phyloP scores from a whole-genome alignment of 768 basidiomycete species.

The Peribolospora kevripleyi region DNA sequence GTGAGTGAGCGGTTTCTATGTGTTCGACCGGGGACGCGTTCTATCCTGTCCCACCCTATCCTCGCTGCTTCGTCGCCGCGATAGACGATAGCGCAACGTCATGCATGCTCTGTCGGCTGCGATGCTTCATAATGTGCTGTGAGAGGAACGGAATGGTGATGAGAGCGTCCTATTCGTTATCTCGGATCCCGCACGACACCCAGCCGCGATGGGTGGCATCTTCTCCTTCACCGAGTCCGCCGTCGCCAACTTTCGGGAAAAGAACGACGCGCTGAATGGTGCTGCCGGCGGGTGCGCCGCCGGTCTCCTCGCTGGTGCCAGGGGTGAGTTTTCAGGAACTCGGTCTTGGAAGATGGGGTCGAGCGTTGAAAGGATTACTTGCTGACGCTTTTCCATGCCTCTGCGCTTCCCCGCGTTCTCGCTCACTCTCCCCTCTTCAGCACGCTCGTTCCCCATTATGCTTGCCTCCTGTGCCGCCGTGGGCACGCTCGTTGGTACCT shows the following conservation, averaged over 20 bases:
- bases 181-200: background rate
- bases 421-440: conserved; percentile 21
- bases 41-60: background rate
- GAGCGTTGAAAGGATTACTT: conserved; percentile 2
- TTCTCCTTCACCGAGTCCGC: conserved; percentile 60
- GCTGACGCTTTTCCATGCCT: background rate
- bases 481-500: conserved; percentile 55
- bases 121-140: too few species aligned
- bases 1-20: conserved; percentile 25
- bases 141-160: background rate
- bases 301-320: conserved; percentile 56
- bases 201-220: conserved; percentile 70
- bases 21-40: background rate
- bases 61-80: background rate
- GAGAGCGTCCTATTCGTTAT: background rate
- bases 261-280: conserved; percentile 56
- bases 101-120: too few species aligned
- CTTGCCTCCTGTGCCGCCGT: conserved; percentile 52
- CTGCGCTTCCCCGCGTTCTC: background rate
- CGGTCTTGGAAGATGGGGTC: background rate
- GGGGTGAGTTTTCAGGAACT: conserved; percentile 31
- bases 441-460: conserved; percentile 60
- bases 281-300: conserved; percentile 76
- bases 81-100: too few species aligned
- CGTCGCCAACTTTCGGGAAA: conserved; percentile 56